phyloP scores from a whole-genome alignment of 768 basidiomycete species.

The Naganishia vaughanmartiniae region DNA sequence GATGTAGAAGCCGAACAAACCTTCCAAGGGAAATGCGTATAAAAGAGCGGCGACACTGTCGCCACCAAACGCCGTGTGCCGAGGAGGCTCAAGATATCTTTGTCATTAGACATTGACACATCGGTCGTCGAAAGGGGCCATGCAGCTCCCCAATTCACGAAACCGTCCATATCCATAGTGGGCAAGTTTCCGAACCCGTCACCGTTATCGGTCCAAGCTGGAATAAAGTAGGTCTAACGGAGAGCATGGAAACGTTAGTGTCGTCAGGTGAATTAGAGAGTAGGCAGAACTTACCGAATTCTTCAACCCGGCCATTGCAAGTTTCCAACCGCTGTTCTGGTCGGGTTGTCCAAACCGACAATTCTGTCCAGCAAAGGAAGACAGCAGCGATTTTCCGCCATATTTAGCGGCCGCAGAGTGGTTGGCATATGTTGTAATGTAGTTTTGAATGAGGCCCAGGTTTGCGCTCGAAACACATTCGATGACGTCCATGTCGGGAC shows the following conservation, averaged over 20 bases:
- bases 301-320: slow-evolving; percentile 15
- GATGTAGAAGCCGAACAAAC: not conserved
- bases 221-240: slow-evolving; percentile 24
- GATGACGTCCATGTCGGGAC: slow-evolving; percentile 47
- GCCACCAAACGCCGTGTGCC: slow-evolving; percentile 17
- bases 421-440: slow-evolving; percentile 38
- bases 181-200: slow-evolving; percentile 54
- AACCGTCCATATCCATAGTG: slow-evolving; percentile 41
- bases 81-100: slow-evolving; percentile 12
- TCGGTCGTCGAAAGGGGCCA: slow-evolving; percentile 12
- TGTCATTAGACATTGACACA: slow-evolving; percentile 22
- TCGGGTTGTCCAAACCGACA: slow-evolving; percentile 51
- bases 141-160: slow-evolving; percentile 38
- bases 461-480: slow-evolving; percentile 38
- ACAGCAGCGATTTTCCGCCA: slow-evolving; percentile 47
- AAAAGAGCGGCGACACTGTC: slow-evolving; percentile 46
- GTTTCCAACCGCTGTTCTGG: slow-evolving; percentile 43
- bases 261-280: not conserved
- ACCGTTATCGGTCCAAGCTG: slow-evolving; percentile 23
- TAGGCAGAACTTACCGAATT: not conserved
- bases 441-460: slow-evolving; percentile 37
- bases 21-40: slow-evolving; percentile 52
- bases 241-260: not conserved
- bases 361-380: slow-evolving; percentile 51
- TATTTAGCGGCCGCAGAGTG: slow-evolving; percentile 48